These are phyloP conservation scores for Lentinus tigrinus DNA, from an alignment of 768 basidiomycete genomes.

Conservation along the genomic window DNA sequence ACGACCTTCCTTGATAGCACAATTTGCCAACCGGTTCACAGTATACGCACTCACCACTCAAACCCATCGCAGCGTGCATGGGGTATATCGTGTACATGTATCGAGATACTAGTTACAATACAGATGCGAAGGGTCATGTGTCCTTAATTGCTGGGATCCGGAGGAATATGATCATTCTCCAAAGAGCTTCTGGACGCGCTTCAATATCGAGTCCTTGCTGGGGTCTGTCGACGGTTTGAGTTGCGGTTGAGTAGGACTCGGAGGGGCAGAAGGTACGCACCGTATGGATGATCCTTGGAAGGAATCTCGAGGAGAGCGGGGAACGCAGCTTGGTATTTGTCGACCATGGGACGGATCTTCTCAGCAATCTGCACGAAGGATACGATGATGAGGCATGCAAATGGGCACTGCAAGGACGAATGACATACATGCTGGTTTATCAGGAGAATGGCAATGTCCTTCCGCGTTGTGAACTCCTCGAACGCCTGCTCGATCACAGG, in stretches of 20 bases:
- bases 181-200: constrained; percentile 94
- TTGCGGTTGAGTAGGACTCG: constrained; percentile 13
- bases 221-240: constrained; percentile 61
- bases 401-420: too few relatives aligned
- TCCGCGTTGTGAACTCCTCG: constrained; percentile 90
- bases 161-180: constrained; percentile 63
- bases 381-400: neutral
- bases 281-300: constrained; percentile 97
- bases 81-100: constrained; percentile 18
- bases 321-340: constrained; percentile 94
- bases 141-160: neutral
- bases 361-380: constrained; percentile 75
- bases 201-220: constrained; percentile 91
- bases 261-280: constrained; percentile 41
- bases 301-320: constrained; percentile 97
- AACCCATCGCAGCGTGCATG: neutral
- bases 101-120: constrained; percentile 8
- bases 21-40: neutral
- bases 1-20: neutral
- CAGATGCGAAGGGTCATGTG: constrained; percentile 4
- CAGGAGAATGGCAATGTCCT: constrained; percentile 92
- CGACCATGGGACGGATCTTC: constrained; percentile 92
- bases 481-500: constrained; percentile 90
- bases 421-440: constrained; percentile 94
- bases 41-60: constrained; percentile 11